These are phyloP conservation scores for Torrubiellomyces zombiae DNA, from an alignment of 2,329 filamentous ascomycete genomes.

Conservation along the genomic window DNA sequence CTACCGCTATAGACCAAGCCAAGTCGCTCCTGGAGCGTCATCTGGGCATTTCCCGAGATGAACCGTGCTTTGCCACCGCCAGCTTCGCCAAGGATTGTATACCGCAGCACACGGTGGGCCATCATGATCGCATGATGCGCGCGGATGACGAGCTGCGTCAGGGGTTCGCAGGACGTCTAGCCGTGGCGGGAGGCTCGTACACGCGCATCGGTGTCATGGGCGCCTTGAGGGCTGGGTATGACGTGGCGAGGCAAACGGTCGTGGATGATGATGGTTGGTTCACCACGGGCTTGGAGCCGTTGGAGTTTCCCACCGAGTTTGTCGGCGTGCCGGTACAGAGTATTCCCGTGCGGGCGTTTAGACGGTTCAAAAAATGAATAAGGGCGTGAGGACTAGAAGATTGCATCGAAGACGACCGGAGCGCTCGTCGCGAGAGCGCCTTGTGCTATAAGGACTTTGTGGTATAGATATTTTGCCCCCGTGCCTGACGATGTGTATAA, in stretches of 20 bases:
- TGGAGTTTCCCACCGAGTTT: constrained; percentile 10
- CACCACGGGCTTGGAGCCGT: constrained; percentile 14
- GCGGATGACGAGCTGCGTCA: constrained; percentile 37
- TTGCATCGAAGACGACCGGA: background rate
- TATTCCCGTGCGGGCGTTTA: constrained; percentile 13
- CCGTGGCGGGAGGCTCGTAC: constrained; percentile 44
- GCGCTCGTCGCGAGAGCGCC: too few species aligned
- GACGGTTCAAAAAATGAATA: constrained; percentile 4
- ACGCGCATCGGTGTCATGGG: constrained; percentile 32
- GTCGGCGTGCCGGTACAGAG: constrained; percentile 8
- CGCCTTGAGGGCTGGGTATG: constrained; percentile 28
- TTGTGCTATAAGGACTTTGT: too few species aligned
- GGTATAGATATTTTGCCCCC: too few species aligned
- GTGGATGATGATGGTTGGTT: constrained; percentile 6
- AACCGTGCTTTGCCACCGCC: constrained; percentile 43
- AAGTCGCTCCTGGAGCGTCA: constrained; percentile 54
- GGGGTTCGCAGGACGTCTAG: constrained; percentile 44
- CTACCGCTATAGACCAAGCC: constrained; percentile 55
- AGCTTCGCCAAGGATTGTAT: constrained; percentile 55
- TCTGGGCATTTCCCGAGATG: constrained; percentile 45
- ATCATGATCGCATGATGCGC: constrained; percentile 42
- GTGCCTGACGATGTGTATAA: too few species aligned
- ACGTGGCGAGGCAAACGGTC: constrained; percentile 10
- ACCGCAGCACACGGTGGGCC: constrained; percentile 77
- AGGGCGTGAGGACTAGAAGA: background rate